Percentiles rank a stretch among this genome's conserved stretches.
Conservation (phyloP, 352 stramenopile genomes). For the Globisporangium okanoganense region DNA sequence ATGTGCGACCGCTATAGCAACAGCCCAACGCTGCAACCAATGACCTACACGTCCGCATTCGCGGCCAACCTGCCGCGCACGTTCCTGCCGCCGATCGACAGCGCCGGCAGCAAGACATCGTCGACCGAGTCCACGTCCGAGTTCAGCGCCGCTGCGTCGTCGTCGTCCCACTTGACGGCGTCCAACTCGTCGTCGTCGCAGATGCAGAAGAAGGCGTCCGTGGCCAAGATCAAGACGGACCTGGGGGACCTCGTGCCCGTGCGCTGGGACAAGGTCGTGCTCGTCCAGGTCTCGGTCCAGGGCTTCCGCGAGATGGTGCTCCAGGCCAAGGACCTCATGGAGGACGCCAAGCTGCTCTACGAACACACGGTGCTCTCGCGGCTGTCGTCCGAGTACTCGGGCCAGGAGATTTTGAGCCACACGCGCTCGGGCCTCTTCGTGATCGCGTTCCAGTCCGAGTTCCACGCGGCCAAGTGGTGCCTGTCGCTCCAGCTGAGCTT, state of each 20-base stretch:
- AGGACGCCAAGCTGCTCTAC: conserved; percentile 83
- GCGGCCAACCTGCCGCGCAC: conserved; percentile 12
- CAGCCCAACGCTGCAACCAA: background rate
- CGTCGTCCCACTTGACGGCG: conserved; percentile 1
- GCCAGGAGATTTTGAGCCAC: conserved; percentile 78
- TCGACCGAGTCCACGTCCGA: conserved; percentile 18
- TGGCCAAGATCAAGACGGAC: conserved; percentile 78
- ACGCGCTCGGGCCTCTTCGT: conserved; percentile 74
- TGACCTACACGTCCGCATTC: background rate
- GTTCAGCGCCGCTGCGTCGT: background rate
- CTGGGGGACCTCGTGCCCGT: conserved; percentile 70
- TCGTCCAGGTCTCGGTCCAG: conserved; percentile 84
- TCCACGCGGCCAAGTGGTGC: conserved; percentile 86
- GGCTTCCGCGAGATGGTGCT: conserved; percentile 76
- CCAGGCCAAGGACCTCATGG: conserved; percentile 80
- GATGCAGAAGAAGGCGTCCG: conserved; percentile 46
- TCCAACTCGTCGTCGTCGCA: conserved; percentile 1
- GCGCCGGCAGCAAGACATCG: conserved; percentile 19
- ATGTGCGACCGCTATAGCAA: conserved; percentile 18
- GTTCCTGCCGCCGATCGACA: conserved; percentile 16
- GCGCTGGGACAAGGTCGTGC: conserved; percentile 77
- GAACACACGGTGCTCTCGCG: conserved; percentile 84
- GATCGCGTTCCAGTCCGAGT: conserved; percentile 82
- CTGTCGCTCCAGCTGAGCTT: conserved; percentile 80
- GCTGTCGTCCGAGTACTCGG: conserved; percentile 79